Percentiles rank a stretch among this genome's conserved stretches.
Evolutionary conservation across 2,329 filamentous ascomycete genomes (phyloP).

Genomic region (Coniochaeta sp.): DNA sequence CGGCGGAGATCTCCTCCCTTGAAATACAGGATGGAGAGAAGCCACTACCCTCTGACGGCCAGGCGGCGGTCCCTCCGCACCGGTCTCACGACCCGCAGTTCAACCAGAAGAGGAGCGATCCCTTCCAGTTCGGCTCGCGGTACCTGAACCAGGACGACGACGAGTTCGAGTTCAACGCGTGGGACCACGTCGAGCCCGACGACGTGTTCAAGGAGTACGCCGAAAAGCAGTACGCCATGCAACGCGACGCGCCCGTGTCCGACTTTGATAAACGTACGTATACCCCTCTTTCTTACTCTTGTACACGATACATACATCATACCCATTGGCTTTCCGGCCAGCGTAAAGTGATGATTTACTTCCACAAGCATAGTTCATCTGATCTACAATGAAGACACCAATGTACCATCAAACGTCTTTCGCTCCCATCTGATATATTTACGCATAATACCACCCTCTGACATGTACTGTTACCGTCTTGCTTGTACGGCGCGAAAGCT

Average conservation of each 20-base stretch:
- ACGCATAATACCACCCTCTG: slow-evolving; percentile 9
- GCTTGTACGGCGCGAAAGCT: neutral
- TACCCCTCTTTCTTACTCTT: slow-evolving; percentile 2
- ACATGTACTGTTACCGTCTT: slow-evolving; percentile 5
- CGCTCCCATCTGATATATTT: slow-evolving; percentile 62
- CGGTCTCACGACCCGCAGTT: slow-evolving; percentile 64
- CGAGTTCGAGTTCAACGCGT: slow-evolving; percentile 96
- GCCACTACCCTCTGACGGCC: slow-evolving; percentile 3
- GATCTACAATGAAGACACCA: slow-evolving; percentile 55
- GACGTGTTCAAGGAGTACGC: slow-evolving; percentile 80
- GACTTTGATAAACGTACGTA: slow-evolving; percentile 81
- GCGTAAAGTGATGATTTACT: slow-evolving; percentile 31
- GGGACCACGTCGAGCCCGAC: slow-evolving; percentile 96
- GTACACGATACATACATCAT: neutral
- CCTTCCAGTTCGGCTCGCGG: slow-evolving; percentile 92
- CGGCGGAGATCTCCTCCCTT: slow-evolving; percentile 13
- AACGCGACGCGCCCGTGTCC: slow-evolving; percentile 78
- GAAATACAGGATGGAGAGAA: slow-evolving; percentile 14
- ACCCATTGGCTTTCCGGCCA: slow-evolving; percentile 12
- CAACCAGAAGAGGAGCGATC: slow-evolving; percentile 82
- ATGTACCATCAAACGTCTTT: slow-evolving; percentile 52
- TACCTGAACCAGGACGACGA: slow-evolving; percentile 77
- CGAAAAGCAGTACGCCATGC: slow-evolving; percentile 74
- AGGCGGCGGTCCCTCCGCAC: slow-evolving; percentile 37
- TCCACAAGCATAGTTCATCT: slow-evolving; percentile 70